Percentiles rank a stretch among this genome's conserved stretches.
phyloP scores from a whole-genome alignment of 164 flowering plant species.

The Kingdonia uniflora region DNA sequence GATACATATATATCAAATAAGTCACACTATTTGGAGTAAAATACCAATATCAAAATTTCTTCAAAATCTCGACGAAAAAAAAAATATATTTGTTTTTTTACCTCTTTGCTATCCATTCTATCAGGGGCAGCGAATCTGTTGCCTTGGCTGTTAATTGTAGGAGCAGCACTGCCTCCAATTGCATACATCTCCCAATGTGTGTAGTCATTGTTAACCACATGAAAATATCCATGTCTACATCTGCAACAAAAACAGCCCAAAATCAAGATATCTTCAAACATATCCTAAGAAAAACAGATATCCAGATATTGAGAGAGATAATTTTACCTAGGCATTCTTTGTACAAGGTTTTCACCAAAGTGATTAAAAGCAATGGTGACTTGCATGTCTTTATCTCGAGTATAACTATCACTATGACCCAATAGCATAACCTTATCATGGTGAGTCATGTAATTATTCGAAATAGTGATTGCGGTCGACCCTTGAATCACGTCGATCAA shows the following conservation, averaged over 20 bases:
- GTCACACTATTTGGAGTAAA: too few relatives aligned
- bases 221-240: constrained; percentile 80
- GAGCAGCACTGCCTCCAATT: constrained; percentile 77
- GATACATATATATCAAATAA: too few relatives aligned
- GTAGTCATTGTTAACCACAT: constrained; percentile 92
- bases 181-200: constrained; percentile 95
- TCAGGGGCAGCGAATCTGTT: constrained; percentile 69
- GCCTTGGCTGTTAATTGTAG: constrained; percentile 79
- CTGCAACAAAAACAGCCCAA: constrained; percentile 23
- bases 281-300: background rate
- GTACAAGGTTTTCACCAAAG: constrained; percentile 81
- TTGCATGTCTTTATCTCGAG: constrained; percentile 68
- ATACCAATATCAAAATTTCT: background rate
- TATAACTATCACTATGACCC: constrained; percentile 69
- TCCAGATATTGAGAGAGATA: background rate
- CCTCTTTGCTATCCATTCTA: constrained; percentile 52
- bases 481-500: constrained; percentile 70
- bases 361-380: constrained; percentile 80
- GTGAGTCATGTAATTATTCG: constrained; percentile 77
- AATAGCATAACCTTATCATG: constrained; percentile 81
- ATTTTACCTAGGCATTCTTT: constrained; percentile 79
- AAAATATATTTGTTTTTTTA: too few relatives aligned
- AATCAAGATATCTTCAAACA: background rate
- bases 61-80: too few relatives aligned
- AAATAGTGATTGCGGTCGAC: constrained; percentile 69